These are phyloP conservation scores for Sistotremastrum suecicum DNA, from an alignment of 768 basidiomycete species.

Conservation along the genomic window DNA sequence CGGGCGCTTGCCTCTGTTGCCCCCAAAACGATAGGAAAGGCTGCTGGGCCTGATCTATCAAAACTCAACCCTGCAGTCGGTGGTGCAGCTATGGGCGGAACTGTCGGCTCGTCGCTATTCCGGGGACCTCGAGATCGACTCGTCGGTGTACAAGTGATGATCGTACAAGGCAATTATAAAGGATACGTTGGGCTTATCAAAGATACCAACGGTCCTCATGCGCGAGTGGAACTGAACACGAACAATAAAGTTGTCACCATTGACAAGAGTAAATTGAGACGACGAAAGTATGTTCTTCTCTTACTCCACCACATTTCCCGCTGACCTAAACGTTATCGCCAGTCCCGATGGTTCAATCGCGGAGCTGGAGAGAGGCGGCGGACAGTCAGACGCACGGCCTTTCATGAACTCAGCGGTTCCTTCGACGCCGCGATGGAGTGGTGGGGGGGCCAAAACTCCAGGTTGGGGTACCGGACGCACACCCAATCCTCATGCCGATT, in stretches of 20 bases:
- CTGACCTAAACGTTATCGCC: slow-evolving; percentile 44
- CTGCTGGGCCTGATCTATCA: slow-evolving; percentile 57
- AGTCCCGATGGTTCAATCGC: slow-evolving; percentile 15
- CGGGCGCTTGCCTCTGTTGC: slow-evolving; percentile 73
- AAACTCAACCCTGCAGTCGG: slow-evolving; percentile 81
- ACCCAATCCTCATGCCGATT: slow-evolving; percentile 50
- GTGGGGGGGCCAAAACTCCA: slow-evolving; percentile 19
- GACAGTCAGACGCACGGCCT: slow-evolving; percentile 10
- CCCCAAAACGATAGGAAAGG: slow-evolving; percentile 62
- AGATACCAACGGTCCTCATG: slow-evolving; percentile 79
- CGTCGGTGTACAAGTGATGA: slow-evolving; percentile 63
- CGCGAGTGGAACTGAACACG: slow-evolving; percentile 81
- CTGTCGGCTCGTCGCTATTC: slow-evolving; percentile 66
- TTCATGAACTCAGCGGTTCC: slow-evolving; percentile 32
- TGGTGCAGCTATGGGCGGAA: slow-evolving; percentile 50
- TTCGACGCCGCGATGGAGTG: slow-evolving; percentile 3
- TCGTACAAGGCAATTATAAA: slow-evolving; percentile 82
- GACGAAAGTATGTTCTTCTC: slow-evolving; percentile 44
- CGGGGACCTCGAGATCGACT: slow-evolving; percentile 73
- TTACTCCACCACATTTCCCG: background rate
- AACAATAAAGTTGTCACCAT: slow-evolving; percentile 84
- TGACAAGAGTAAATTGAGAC: slow-evolving; percentile 63
- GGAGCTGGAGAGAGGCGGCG: slow-evolving; percentile 11
- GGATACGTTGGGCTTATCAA: slow-evolving; percentile 87
- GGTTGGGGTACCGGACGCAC: slow-evolving; percentile 34